phyloP scores from a whole-genome alignment of 2,329 filamentous ascomycete species.

The Zasmidium angulare region DNA sequence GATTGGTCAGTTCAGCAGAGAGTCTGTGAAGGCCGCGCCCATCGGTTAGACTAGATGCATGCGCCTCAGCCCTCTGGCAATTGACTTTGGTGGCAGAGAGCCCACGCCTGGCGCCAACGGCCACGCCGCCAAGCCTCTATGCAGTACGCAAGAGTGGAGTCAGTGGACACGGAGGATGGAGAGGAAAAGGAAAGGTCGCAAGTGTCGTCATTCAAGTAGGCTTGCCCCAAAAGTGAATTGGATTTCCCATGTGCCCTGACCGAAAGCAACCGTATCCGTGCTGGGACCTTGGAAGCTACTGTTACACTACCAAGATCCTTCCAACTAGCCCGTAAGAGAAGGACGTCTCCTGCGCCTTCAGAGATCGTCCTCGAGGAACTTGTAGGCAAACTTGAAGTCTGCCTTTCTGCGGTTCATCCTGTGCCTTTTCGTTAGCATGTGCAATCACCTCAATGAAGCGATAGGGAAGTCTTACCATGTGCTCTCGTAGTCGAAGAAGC shows the following conservation, averaged over 20 bases:
- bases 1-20: not conserved
- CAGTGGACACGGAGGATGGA: not conserved
- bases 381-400: conserved; percentile 98
- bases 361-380: conserved; percentile 84
- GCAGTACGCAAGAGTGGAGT: not conserved
- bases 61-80: not conserved
- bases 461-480: conserved; percentile 71
- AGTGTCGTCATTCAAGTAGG: not conserved
- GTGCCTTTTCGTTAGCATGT: conserved; percentile 16
- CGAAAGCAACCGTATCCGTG: not conserved
- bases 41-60: not conserved
- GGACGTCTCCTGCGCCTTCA: not conserved
- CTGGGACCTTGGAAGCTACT: conserved; percentile 17
- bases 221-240: not conserved
- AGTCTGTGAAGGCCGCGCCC: not conserved
- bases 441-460: conserved; percentile 9
- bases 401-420: conserved; percentile 99
- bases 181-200: not conserved
- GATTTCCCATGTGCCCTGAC: not conserved
- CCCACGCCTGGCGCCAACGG: not conserved
- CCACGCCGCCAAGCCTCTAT: not conserved
- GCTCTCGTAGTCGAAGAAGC: conserved; percentile 99
- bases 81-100: not conserved
- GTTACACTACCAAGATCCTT: conserved; percentile 16
- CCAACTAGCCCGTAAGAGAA: not conserved